Evolutionary conservation across 192 early-diverging fungal genomes (phyloP).

Genomic region (Backusella sp.): DNA sequence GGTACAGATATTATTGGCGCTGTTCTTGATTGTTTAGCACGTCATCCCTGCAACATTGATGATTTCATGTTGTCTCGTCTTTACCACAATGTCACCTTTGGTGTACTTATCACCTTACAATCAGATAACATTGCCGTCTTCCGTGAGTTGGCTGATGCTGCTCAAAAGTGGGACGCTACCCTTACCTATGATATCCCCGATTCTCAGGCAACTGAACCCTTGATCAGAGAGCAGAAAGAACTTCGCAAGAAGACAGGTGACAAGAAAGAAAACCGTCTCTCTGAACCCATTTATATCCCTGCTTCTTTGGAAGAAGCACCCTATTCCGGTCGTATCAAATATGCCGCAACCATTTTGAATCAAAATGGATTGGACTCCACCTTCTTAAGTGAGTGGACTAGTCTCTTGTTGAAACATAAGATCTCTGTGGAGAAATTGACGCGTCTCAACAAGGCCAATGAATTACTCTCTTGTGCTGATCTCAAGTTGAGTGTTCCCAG

Average conservation of each 20-base stretch:
- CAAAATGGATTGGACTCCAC: conserved; percentile 73
- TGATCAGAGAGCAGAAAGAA: conserved; percentile 43
- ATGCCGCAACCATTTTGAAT: conserved; percentile 85
- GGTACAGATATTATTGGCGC: conserved; percentile 91
- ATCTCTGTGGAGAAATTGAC: conserved; percentile 89
- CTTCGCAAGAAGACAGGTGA: conserved; percentile 13
- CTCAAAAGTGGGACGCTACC: conserved; percentile 84
- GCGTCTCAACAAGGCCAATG: conserved; percentile 65
- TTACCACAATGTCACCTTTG: conserved; percentile 94
- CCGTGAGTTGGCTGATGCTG: conserved; percentile 69
- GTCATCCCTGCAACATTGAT: conserved; percentile 72
- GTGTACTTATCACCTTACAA: conserved; percentile 75
- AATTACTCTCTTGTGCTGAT: conserved; percentile 73
- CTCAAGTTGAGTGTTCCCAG: conserved; percentile 80
- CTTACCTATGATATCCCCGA: conserved; percentile 79
- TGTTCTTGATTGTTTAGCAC: conserved; percentile 71
- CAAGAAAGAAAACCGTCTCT: conserved; percentile 29
- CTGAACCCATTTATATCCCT: conserved; percentile 35
- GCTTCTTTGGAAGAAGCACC: conserved; percentile 79
- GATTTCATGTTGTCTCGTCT: conserved; percentile 88
- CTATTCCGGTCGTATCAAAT: conserved; percentile 80
- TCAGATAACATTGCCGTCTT: conserved; percentile 77
- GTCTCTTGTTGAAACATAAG: conserved; percentile 67
- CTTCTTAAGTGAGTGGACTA: conserved; percentile 82
- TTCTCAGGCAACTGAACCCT: conserved; percentile 55